phyloP scores from a whole-genome alignment of 1,284 basidiomycete species.

The Puccinia triticina region DNA sequence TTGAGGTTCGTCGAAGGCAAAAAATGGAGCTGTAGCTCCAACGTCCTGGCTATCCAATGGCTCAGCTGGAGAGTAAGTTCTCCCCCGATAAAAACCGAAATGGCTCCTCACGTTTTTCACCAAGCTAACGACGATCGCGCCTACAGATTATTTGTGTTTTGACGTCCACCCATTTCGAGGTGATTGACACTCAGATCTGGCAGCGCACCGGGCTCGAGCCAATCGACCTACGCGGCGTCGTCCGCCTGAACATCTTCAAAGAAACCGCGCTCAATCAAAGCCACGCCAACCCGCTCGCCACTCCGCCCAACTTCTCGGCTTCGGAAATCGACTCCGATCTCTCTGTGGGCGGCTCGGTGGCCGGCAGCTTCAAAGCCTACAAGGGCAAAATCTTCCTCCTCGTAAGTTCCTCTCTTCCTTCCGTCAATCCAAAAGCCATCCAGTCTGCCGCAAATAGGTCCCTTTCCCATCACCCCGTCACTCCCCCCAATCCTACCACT shows the following conservation, averaged over 20 bases:
- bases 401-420: conserved; percentile 65
- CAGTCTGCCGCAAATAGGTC: neutral
- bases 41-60: conserved; percentile 63
- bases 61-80: conserved; percentile 59
- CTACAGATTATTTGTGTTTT: conserved; percentile 46
- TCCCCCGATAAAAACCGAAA: neutral
- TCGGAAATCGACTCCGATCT: neutral
- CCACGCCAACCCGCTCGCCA: neutral
- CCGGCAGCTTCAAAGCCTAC: conserved; percentile 72
- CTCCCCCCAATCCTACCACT: neutral
- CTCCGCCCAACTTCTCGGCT: conserved; percentile 7
- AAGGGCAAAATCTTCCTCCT: conserved; percentile 89
- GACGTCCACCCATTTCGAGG: conserved; percentile 49
- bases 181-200: conserved; percentile 52
- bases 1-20: conserved; percentile 59
- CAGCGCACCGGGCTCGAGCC: conserved; percentile 44
- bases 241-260: conserved; percentile 38
- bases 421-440: neutral
- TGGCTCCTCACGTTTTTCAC: neutral
- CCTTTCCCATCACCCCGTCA: neutral
- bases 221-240: conserved; percentile 35
- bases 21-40: conserved; percentile 59
- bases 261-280: neutral
- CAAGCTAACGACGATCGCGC: neutral
- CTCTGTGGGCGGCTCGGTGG: conserved; percentile 21